Evolutionary conservation across 768 basidiomycete species (phyloP), one percentile per base, ranked within the genome.

Genomic region (Lanmaoa pseudosensibilis): DNA sequence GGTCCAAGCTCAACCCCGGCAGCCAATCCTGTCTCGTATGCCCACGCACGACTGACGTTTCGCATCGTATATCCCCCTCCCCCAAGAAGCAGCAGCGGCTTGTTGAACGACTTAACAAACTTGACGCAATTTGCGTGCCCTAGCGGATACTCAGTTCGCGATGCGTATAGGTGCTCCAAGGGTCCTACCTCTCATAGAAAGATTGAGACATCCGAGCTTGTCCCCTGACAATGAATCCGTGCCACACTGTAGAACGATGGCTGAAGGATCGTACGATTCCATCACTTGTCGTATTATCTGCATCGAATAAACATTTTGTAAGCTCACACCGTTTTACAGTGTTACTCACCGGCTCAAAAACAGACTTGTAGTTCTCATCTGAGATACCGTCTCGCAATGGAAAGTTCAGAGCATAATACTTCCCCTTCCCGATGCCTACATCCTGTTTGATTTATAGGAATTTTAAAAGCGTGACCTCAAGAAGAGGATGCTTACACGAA

Each of bases 11-110:
- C 94, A 21, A 95, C 91, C 12, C 97, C 97, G 23, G 96, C 94
- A n/a, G 97, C 97, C 41, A 99, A 74, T 23, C 97, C 97, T 3
- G 97, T 99, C 75, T 99, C 97, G 66, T 85, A 99, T 21, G 97
- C 96, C 97, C 97, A 99, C 13, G 91, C 88, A 41, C 97, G 83
- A 60, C 93, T 94, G 57, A 98, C 96, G 60, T 96, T 96, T 43
- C 95, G 89, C 85, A 99, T 96, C 4, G 97, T 99, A 73, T 99
- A 99, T 0, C 97, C 97, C 11, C 97, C 97, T 27, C 97, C 97
- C 15, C 97, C 97, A 25, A 99, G 84, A 19, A 99, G 79, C 12
- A 99, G 77, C n/a, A 98, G 73, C 2, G 97, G 97, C 47, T 92
- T 88, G 68, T 92, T 89, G 75, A 98, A 97, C 1, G 92, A 93